Evolutionary conservation across 331 rosid genomes (phyloP), one percentile per base, ranked within the genome.

Genomic region (Quercus tomentella): DNA sequence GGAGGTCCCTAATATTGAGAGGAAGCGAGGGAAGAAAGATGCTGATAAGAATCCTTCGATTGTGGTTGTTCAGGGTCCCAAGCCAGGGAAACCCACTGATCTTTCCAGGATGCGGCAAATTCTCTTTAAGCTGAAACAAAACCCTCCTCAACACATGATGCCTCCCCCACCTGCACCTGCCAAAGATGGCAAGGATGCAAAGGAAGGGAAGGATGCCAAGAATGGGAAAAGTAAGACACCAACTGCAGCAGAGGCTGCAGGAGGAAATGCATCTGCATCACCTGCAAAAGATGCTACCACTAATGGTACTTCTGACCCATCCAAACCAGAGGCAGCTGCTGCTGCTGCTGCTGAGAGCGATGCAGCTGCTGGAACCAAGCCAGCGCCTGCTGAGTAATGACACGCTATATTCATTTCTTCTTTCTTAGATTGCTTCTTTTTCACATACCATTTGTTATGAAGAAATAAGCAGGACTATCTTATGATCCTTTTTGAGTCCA

Each of bases 51-150:
- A 93, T 81, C 89, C 96, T 74, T 84, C 92, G 0, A 69, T 91
- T n/a, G 58, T 84, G 65, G 85, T 95, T 10, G 72, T 93, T 87
- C 97, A 93, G 30, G 99, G 99, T 70, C 98, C 98, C 63, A 95
- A 95, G 88, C 99, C 99, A n/a, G 98, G 98, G 70, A 95, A 95
- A 75, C 97, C 97, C 12, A 93, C 98, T 26, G 99, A 93, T 79
- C 95, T 95, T 74, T 66, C 96, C 23, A 88, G 97, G 85, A 89
- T 95, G 97, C 89, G 97, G 80, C 97, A 91, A 72, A 81, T 95
- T 87, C 87, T 91, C 63, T 72, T 85, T 73, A 95, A 93, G 86
- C 88, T 95, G 78, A 95, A 93, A 76, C 96, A 89, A 80, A 95
- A 82, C 7, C 98, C 99, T 60, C 98, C 97, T 2, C 74, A 83